Evolutionary conservation across 2,329 filamentous ascomycete genomes (phyloP), one percentile per base, ranked within the genome.

Genomic region (Claviceps pazoutovae): DNA sequence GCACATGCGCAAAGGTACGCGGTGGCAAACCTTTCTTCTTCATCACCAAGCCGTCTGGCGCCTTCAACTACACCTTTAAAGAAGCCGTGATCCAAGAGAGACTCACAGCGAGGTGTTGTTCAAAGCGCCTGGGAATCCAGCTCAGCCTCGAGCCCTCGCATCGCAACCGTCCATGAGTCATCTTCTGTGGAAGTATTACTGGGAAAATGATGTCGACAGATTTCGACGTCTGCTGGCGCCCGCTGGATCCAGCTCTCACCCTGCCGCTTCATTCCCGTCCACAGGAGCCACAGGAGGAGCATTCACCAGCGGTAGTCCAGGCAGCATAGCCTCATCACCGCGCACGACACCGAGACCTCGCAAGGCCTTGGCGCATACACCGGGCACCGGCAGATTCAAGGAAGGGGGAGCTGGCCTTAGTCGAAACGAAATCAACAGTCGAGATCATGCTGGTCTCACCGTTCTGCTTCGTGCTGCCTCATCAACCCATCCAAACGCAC

Each of bases 181-280:
- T 75, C 80, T 86, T 80, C 82, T 98, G 69, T 96, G 91, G 91
- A 90, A 89, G 79, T 88, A 81, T 68, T 97, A 91, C 69, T 85
- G 94, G 76, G 86, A 96, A 82, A 87, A 96, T 79, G 89, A 98
- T 82, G 86, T 95, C 82, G 90, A 95, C 68, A 82, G 75, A 66
- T 97, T 98, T 79, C 85, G 86, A 73, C 85, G 84, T 74, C 80
- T 94, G 66, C 79, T 98, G 78, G 83, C 83, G 64, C 81, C 80
- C 68, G 76, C 84, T 70, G 75, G 76, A 64, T 76, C 76, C 66
- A 76, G 72, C 64, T 64, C 74, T 56, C 78, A 79, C 60, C 63
- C 71, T 54, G 65, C 73, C 54, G 68, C 76, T 62, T 80, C 78
- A 67, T 79, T 74, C 61, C 71, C 76, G 6, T 70, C 66, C 26